Evolutionary conservation across 2,329 filamentous ascomycete species (phyloP).

Genomic region (Hysterium pulicare): DNA sequence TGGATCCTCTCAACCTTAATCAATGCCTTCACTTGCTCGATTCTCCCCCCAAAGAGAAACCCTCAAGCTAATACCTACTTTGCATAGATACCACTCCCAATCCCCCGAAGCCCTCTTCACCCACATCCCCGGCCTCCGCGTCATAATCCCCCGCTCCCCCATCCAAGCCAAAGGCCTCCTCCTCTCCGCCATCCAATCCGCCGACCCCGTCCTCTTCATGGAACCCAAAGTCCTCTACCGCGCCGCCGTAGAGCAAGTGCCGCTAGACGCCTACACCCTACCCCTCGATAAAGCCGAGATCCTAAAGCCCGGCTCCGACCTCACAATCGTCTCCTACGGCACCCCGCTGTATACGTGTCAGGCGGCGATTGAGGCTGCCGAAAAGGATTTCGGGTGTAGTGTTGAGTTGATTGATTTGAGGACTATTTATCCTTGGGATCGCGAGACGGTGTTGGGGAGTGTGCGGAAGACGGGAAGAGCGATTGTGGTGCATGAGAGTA

Average conservation of each 20-base stretch:
- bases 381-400: conserved; percentile 70
- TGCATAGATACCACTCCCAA: conserved; percentile 72
- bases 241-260: conserved; percentile 87
- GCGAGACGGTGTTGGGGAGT: conserved; percentile 73
- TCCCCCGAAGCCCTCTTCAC: conserved; percentile 85
- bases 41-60: not conserved
- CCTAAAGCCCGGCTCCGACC: conserved; percentile 71
- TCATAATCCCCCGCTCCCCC: conserved; percentile 82
- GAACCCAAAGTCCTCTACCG: conserved; percentile 93
- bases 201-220: conserved; percentile 89
- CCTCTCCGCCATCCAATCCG: conserved; percentile 68
- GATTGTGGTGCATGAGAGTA: conserved; percentile 87
- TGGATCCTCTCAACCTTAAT: conserved; percentile 3
- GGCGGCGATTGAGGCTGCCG: conserved; percentile 69
- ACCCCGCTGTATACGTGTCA: conserved; percentile 84
- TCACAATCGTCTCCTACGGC: conserved; percentile 86
- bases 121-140: conserved; percentile 79
- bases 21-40: conserved; percentile 1
- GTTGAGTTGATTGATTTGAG: conserved; percentile 85
- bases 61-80: not conserved
- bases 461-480: conserved; percentile 84
- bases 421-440: conserved; percentile 90
- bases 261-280: conserved; percentile 73
- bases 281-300: conserved; percentile 84
- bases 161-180: conserved; percentile 85